Conservation (phyloP, 2,329 filamentous ascomycete species). For the Dactylellina sp. region DNA sequence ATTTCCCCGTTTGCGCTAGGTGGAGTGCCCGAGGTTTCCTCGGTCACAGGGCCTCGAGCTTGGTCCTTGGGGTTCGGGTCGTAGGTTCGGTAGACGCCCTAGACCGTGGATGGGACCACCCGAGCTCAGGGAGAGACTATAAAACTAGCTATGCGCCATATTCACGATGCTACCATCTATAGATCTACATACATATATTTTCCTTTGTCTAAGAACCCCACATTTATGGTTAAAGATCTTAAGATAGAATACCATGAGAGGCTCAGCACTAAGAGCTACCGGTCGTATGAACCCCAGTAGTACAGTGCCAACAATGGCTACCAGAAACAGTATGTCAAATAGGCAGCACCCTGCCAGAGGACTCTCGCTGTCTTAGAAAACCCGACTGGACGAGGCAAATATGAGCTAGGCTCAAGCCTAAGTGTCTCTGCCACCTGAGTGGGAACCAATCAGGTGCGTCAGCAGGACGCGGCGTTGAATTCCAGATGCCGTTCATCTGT, state of each 20-base stretch:
- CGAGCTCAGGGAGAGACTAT: not conserved
- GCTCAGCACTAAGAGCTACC: constrained; percentile 28
- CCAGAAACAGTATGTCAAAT: constrained; percentile 24
- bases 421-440: not conserved
- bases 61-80: constrained; percentile 6
- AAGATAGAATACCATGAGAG: constrained; percentile 27
- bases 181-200: constrained; percentile 24
- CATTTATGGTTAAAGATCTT: constrained; percentile 6
- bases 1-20: not conserved
- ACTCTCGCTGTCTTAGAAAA: constrained; percentile 15
- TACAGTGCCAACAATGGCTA: not conserved
- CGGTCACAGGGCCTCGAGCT: constrained; percentile 23
- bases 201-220: constrained; percentile 4
- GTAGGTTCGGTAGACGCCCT: not conserved
- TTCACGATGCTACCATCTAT: constrained; percentile 8
- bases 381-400: constrained; percentile 12
- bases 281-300: constrained; percentile 14
- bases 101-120: not conserved
- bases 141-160: not conserved
- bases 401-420: constrained; percentile 17
- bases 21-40: not conserved
- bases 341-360: constrained; percentile 27
- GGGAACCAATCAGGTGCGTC: constrained; percentile 39
- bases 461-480: constrained; percentile 26
- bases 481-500: constrained; percentile 39